Conservation (phyloP, 73 alveolate species). For the Breviolum minutum region DNA sequence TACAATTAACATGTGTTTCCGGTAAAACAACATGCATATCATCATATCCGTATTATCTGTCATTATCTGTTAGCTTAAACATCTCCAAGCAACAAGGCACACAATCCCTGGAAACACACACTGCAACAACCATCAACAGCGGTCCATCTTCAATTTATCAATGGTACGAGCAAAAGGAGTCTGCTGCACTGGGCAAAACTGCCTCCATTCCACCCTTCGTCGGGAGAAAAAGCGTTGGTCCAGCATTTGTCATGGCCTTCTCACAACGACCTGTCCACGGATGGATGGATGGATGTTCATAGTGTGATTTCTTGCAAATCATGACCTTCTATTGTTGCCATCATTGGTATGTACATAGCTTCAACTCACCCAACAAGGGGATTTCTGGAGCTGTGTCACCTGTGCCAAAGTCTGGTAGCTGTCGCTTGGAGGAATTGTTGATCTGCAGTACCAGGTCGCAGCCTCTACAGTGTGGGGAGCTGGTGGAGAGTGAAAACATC, state of each 20-base stretch:
- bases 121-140: background rate
- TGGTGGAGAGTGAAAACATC: background rate
- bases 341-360: background rate
- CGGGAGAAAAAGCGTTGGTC: constrained; percentile 74
- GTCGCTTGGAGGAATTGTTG: constrained; percentile 86
- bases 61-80: no score
- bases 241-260: constrained; percentile 48
- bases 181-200: background rate
- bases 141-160: background rate
- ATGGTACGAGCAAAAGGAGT: background rate
- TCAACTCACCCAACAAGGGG: background rate
- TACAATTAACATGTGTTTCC: no score
- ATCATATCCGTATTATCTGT: no score
- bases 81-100: no score
- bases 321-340: background rate
- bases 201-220: constrained; percentile 94
- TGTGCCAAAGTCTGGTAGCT: constrained; percentile 74
- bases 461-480: background rate
- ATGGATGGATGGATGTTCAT: background rate
- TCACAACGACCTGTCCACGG: constrained; percentile 20
- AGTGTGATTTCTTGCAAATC: background rate
- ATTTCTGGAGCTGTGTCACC: constrained; percentile 19
- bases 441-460: constrained; percentile 49
- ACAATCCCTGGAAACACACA: background rate
- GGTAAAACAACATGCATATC: no score